Base-by-base conservation (phyloP, 805 yeast species). In the Kodamaea leandrae region DNA sequence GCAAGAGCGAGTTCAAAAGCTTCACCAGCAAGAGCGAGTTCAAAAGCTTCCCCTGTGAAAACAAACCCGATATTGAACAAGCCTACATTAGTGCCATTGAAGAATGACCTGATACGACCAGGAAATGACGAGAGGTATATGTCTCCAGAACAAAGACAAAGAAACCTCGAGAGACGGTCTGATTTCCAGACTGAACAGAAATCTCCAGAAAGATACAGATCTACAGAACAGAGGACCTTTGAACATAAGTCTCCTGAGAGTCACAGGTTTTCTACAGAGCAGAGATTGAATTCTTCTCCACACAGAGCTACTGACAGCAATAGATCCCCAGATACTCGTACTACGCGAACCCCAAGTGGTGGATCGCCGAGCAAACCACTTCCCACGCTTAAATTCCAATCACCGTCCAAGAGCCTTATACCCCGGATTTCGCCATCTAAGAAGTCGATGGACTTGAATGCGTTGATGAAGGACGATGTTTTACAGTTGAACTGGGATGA, bases 341-440 rank as follows among this genome's bases (percentile, higher is more conserved):
- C n/a, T n/a, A n/a, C n/a, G n/a, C n/a, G n/a, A n/a, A n/a, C n/a
- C n/a, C n/a, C n/a, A n/a, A n/a, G n/a, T n/a, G 12, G 12, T 23
- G 15, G 8, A n/a, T n/a, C n/a, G 14, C 32, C 32, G 32, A 27
- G 32, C 32, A 6, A 5, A 27, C 13, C n/a, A 27, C 15, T 10
- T 4, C 26, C 29, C 26, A 12, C 18, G 36, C 34, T 24, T 24
- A 4, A 6, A 13, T 30, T 30, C 21, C 20, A 16, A 12, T 30
- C 33, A 21, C 37, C 30, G 33, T 29, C 27, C 25, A 32, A 36
- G 30, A 39, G 33, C 39, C 37, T 14, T 15, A 25, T 38, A 6
- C 47, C 54, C n/a, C 54, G 50, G 26, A 68, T 69, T 4, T 66
- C 72, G 1, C 74, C 74, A 1, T 68, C 73, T 6, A 68, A 63